phyloP scores from a whole-genome alignment of 2,329 filamentous ascomycete species.

The Pseudogymnoascus pannorum region DNA sequence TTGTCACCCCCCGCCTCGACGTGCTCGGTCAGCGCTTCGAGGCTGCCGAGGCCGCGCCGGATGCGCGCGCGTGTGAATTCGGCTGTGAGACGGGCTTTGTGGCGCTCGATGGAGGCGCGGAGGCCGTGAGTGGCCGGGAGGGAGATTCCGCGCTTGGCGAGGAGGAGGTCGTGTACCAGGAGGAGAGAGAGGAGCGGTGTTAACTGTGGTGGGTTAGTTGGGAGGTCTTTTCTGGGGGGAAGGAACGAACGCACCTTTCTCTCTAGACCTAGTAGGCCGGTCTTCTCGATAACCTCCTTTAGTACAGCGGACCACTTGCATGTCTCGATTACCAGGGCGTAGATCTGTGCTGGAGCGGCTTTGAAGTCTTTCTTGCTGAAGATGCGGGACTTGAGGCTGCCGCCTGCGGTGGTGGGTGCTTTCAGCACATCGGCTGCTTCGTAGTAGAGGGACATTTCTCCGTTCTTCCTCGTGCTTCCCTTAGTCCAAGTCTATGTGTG shows the following conservation, averaged over 20 bases:
- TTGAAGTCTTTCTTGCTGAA: slow-evolving; percentile 70
- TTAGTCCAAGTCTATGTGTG: not conserved
- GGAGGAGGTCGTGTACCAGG: slow-evolving; percentile 76
- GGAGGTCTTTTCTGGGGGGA: not conserved
- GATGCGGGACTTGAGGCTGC: slow-evolving; percentile 79
- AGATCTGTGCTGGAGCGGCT: slow-evolving; percentile 72
- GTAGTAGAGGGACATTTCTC: slow-evolving; percentile 83
- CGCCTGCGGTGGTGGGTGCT: slow-evolving; percentile 56
- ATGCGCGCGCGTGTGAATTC: slow-evolving; percentile 78
- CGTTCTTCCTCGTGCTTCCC: not conserved
- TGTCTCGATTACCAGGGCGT: slow-evolving; percentile 77
- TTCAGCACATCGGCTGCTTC: slow-evolving; percentile 74
- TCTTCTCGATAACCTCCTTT: slow-evolving; percentile 80
- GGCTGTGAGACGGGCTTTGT: slow-evolving; percentile 72
- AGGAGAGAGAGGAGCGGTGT: slow-evolving; percentile 73
- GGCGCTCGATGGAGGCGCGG: slow-evolving; percentile 64
- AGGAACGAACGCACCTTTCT: slow-evolving; percentile 56
- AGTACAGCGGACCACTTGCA: slow-evolving; percentile 85
- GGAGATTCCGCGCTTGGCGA: slow-evolving; percentile 75
- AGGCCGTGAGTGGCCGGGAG: slow-evolving; percentile 74
- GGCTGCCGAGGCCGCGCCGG: slow-evolving; percentile 57
- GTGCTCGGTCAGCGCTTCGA: slow-evolving; percentile 57
- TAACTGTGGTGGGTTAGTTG: slow-evolving; percentile 46
- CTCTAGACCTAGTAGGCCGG: slow-evolving; percentile 70
- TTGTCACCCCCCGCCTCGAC: slow-evolving; percentile 46